phyloP scores from a whole-genome alignment of 2,329 filamentous ascomycete species.

The Ceratocystiopsis sp. region DNA sequence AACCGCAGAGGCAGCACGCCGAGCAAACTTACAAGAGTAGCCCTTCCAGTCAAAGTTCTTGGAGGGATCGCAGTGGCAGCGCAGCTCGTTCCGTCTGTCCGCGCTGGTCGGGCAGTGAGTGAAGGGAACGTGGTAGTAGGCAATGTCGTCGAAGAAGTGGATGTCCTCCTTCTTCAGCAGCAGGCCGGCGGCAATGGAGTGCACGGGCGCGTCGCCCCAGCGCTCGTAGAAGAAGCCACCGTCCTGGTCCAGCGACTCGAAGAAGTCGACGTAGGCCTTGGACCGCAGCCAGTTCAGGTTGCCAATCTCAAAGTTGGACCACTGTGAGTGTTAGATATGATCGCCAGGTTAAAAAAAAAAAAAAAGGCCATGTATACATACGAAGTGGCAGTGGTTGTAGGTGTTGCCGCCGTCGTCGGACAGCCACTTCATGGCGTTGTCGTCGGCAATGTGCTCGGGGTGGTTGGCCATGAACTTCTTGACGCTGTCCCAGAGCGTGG shows the following conservation, averaged over 20 bases:
- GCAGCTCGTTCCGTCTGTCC: conserved; percentile 64
- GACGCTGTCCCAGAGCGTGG: conserved; percentile 84
- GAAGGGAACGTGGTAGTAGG: conserved; percentile 94
- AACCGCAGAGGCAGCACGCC: neutral
- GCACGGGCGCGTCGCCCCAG: conserved; percentile 78
- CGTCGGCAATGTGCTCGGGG: conserved; percentile 70
- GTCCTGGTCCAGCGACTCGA: conserved; percentile 70
- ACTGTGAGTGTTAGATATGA: conserved; percentile 33
- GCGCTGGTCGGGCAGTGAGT: conserved; percentile 93
- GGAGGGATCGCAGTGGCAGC: conserved; percentile 86
- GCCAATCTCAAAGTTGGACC: conserved; percentile 98
- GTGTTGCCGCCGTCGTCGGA: conserved; percentile 81
- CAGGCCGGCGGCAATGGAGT: conserved; percentile 85
- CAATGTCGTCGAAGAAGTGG: conserved; percentile 98
- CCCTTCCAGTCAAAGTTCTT: conserved; percentile 99
- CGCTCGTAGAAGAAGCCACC: conserved; percentile 98
- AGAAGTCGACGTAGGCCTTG: conserved; percentile 78
- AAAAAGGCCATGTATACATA: conserved; percentile 30
- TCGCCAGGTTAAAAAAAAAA: neutral
- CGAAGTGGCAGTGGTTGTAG: conserved; percentile 97
- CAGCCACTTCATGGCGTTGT: conserved; percentile 80
- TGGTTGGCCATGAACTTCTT: conserved; percentile 87
- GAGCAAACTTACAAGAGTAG: conserved; percentile 64
- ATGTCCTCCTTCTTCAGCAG: conserved; percentile 85
- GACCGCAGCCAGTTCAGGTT: conserved; percentile 88